A percentile compares a stretch with the other conserved stretches of the same genome.
These are phyloP conservation scores for Sugiyamaella grinbergsii DNA, from an alignment of 1,139 yeast species.

Conservation along the genomic window DNA sequence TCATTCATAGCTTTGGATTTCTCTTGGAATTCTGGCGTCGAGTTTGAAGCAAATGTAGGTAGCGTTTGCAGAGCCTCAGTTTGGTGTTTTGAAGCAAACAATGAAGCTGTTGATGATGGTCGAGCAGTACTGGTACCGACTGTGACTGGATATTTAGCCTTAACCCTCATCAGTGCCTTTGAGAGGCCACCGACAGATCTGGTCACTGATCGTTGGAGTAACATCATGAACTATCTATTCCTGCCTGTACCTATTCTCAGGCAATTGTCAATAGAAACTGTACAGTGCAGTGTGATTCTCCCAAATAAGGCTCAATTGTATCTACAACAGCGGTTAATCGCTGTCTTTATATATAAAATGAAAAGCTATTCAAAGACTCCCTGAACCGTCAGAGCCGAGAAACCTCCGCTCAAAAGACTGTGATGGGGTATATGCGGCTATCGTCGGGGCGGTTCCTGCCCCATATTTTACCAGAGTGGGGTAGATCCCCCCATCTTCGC, in stretches of 20 bases:
- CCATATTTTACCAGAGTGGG: conserved; percentile 2
- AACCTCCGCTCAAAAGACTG: conserved; percentile 1
- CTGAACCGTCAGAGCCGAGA: conserved; percentile 6
- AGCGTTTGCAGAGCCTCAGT: conserved; percentile 32
- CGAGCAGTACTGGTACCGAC: neutral
- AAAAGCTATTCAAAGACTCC: neutral
- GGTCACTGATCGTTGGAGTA: conserved; percentile 3
- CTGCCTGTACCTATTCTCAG: neutral
- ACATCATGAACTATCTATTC: neutral
- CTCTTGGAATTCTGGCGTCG: conserved; percentile 36
- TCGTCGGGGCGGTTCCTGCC: conserved; percentile 6
- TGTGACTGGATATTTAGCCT: too few relatives aligned
- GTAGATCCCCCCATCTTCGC: neutral
- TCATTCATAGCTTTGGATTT: conserved; percentile 32
- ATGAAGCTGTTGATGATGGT: conserved; percentile 5
- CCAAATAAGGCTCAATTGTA: too few relatives aligned
- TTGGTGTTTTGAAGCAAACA: conserved; percentile 27
- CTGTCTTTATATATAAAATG: conserved; percentile 7
- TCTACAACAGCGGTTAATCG: neutral
- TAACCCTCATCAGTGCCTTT: too few relatives aligned
- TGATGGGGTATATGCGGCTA: conserved; percentile 15
- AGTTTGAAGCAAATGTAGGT: conserved; percentile 35
- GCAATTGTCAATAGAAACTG: too few relatives aligned
- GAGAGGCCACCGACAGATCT: conserved; percentile 6
- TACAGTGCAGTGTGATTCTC: too few relatives aligned